Conservation (phyloP, 768 basidiomycete genomes). For the Leccinum rimulosum region DNA sequence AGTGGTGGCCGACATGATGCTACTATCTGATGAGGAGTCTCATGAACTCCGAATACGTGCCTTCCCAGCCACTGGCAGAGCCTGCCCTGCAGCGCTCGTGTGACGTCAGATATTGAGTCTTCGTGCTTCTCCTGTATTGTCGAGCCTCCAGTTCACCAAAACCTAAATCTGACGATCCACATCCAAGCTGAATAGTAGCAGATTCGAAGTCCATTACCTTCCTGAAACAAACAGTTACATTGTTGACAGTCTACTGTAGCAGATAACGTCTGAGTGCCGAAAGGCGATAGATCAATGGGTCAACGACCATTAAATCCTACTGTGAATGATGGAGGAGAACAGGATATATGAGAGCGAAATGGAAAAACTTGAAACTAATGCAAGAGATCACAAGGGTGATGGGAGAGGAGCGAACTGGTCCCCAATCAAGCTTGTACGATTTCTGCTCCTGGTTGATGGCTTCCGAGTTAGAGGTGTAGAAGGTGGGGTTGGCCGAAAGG, state of each 20-base stretch:
- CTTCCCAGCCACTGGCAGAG: background rate
- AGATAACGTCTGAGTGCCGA: background rate
- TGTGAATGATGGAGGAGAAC: background rate
- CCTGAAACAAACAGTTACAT: background rate
- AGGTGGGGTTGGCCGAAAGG: conserved; percentile 19
- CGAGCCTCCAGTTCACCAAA: too few species aligned
- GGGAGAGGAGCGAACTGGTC: conserved; percentile 25
- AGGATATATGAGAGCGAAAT: conserved; percentile 5
- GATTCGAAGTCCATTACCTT: background rate
- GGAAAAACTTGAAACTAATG: background rate
- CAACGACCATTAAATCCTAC: background rate
- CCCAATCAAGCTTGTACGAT: conserved; percentile 44
- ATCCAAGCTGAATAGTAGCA: background rate
- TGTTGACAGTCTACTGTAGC: conserved; percentile 9
- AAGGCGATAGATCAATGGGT: background rate
- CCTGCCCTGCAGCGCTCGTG: background rate
- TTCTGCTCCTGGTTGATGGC: conserved; percentile 58
- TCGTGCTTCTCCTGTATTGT: too few species aligned
- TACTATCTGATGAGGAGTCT: background rate
- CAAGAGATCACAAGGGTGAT: conserved; percentile 13
- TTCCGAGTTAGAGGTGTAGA: conserved; percentile 64
- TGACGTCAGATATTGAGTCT: background rate
- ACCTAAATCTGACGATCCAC: background rate
- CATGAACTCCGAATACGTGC: background rate
- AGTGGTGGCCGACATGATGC: conserved; percentile 3